These are phyloP conservation scores for Pichia insulana DNA, from an alignment of 805 yeast species.

Conservation along the genomic window DNA sequence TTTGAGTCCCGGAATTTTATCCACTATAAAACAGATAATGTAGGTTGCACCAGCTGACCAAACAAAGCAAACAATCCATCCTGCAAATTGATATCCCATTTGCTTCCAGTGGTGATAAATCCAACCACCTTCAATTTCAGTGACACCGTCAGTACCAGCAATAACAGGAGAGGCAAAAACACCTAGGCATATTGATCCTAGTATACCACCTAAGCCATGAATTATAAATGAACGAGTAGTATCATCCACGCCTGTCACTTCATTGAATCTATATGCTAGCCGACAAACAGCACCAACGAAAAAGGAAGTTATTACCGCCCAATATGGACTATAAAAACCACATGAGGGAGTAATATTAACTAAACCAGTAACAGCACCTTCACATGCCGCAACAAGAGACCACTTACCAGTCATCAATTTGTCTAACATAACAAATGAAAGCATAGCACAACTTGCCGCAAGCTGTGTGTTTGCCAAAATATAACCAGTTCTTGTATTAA, in stretches of 20 bases:
- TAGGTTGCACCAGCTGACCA: slow-evolving; percentile 40
- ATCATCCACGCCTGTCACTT: slow-evolving; percentile 37
- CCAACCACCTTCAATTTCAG: slow-evolving; percentile 40
- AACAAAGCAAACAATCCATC: slow-evolving; percentile 31
- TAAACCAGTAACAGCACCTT: slow-evolving; percentile 38
- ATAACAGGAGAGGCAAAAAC: slow-evolving; percentile 37
- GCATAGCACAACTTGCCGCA: slow-evolving; percentile 40
- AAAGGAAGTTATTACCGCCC: slow-evolving; percentile 35
- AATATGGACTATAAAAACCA: slow-evolving; percentile 39
- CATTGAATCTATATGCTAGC: slow-evolving; percentile 28
- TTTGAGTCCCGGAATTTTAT: slow-evolving; percentile 42
- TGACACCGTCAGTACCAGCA: slow-evolving; percentile 36
- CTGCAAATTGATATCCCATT: slow-evolving; percentile 39
- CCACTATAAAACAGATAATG: slow-evolving; percentile 37
- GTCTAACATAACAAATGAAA: slow-evolving; percentile 38
- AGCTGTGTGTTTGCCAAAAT: slow-evolving; percentile 42
- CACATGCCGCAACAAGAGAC: slow-evolving; percentile 36
- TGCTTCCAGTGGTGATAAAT: slow-evolving; percentile 36
- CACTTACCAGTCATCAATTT: slow-evolving; percentile 32
- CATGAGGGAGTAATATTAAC: slow-evolving; percentile 41
- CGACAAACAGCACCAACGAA: slow-evolving; percentile 34
- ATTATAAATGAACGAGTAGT: slow-evolving; percentile 37
- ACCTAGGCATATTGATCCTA: slow-evolving; percentile 35
- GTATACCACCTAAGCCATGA: slow-evolving; percentile 42
- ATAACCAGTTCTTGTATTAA: slow-evolving; percentile 36